Conservation (phyloP, 805 yeast genomes). For the Wickerhamomyces xylosicus region DNA sequence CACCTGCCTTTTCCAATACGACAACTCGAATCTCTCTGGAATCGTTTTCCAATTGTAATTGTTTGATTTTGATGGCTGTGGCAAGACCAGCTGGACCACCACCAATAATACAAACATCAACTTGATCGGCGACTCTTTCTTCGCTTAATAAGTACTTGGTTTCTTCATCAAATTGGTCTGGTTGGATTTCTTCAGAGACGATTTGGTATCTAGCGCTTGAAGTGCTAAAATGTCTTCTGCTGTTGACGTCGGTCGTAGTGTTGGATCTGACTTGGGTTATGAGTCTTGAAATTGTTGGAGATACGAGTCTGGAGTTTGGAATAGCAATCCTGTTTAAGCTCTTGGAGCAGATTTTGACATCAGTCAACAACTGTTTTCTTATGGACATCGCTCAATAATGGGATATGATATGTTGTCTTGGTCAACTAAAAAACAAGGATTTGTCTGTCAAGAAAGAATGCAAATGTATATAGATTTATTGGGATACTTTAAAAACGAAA, state of each 20-base stretch:
- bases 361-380: neutral
- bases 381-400: neutral
- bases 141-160: constrained; percentile 37
- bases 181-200: constrained; percentile 17
- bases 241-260: neutral
- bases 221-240: neutral
- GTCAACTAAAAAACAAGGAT: neutral
- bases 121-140: constrained; percentile 74
- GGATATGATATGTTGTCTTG: neutral
- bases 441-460: neutral
- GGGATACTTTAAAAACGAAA: neutral
- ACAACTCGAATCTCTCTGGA: constrained; percentile 76
- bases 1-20: constrained; percentile 86
- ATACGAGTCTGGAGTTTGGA: neutral
- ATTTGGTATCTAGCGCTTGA: neutral
- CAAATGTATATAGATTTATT: neutral
- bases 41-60: constrained; percentile 53
- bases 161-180: constrained; percentile 27
- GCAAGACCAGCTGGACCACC: constrained; percentile 98
- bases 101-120: constrained; percentile 93
- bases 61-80: constrained; percentile 84
- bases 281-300: neutral
- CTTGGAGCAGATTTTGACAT: neutral
- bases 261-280: neutral
- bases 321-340: neutral